Conservation (phyloP, 805 yeast genomes). For the Cyberlindnera mississippiensis region DNA sequence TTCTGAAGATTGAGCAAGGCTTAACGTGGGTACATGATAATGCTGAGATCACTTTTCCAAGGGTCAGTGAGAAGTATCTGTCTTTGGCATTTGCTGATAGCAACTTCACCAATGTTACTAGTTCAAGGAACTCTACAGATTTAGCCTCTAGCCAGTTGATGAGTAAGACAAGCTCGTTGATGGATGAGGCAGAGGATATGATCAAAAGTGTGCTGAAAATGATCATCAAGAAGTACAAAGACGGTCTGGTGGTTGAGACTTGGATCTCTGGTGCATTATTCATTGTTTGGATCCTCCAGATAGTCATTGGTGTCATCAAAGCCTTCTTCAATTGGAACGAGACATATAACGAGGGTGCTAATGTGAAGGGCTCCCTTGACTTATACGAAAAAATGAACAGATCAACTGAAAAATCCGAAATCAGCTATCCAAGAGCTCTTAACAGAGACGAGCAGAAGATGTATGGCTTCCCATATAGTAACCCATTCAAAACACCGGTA, state of each 20-base stretch:
- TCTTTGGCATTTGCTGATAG: conserved; percentile 16
- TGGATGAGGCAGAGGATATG: conserved; percentile 23
- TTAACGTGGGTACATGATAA: conserved; percentile 73
- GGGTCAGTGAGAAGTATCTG: conserved; percentile 35
- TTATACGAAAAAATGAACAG: no score
- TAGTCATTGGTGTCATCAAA: conserved; percentile 34
- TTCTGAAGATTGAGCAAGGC: conserved; percentile 63
- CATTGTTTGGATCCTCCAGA: conserved; percentile 45
- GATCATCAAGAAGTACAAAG: conserved; percentile 32
- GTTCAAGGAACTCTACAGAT: neutral
- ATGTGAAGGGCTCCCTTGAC: no score
- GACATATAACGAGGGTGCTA: no score
- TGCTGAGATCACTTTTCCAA: conserved; percentile 56
- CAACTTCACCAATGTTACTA: conserved; percentile 2
- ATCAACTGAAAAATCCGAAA: conserved; percentile 8
- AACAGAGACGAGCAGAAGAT: conserved; percentile 14
- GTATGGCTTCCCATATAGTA: conserved; percentile 22
- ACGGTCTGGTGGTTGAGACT: conserved; percentile 42
- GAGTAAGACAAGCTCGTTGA: conserved; percentile 8
- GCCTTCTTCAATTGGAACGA: neutral
- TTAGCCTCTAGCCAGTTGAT: conserved; percentile 9
- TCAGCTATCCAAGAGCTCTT: conserved; percentile 21
- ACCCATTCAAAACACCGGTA: conserved; percentile 10
- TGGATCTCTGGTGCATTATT: conserved; percentile 42
- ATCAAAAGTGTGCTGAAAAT: conserved; percentile 25